Evolutionary conservation across 73 alveolate genomes (phyloP), one percentile per base, ranked within the genome.

Genomic region (Uronychia setigera): DNA sequence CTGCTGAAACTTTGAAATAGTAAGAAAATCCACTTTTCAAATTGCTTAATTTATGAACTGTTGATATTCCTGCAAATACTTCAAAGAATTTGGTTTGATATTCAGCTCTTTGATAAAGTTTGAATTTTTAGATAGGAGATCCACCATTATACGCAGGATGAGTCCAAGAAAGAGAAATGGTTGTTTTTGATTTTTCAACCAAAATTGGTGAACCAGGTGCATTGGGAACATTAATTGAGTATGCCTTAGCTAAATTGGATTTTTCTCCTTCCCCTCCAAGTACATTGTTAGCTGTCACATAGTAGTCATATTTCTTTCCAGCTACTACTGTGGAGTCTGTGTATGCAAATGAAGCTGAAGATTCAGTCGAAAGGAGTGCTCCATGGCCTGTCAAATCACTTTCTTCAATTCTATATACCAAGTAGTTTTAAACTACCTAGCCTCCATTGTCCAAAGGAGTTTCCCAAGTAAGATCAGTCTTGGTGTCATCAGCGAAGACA

Each of bases 371-470:
- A 19, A 91, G 33, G 13, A 81, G 82, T 9, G 84, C 58, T 0
- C 89, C 90, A 35, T 35, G 59, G 25, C 59, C 67, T 57, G 46
- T 80, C 1, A 87, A 27, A 29, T 76, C 93, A n/a, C 83, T 57
- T 32, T 60, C 57, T 59, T 85, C 88, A 34, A 35, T 35, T 34
- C 93, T 78, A 80, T 91, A 90, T 32, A 94, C 67, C 32, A 77
- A 58, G 82, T 91, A 94, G 32, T 87, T 85, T 59, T 82, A 29
- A 0, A 94, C 82, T 35, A 87, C 77, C 34, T 80, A 77, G 0
- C 95, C 95, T 67, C 95, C 94, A 60, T 79, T 92, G 79, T 58
- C 59, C 31, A 94, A 84, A 57, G 98, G 98, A 35, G 82, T 89
- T 29, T 79, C 91, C 98, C 98, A 94, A 14, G 76, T 31, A 80